A percentile compares a stretch with the other conserved stretches of the same genome.
phyloP scores from a whole-genome alignment of 2,329 filamentous ascomycete species.

The Botrytis paeoniae region DNA sequence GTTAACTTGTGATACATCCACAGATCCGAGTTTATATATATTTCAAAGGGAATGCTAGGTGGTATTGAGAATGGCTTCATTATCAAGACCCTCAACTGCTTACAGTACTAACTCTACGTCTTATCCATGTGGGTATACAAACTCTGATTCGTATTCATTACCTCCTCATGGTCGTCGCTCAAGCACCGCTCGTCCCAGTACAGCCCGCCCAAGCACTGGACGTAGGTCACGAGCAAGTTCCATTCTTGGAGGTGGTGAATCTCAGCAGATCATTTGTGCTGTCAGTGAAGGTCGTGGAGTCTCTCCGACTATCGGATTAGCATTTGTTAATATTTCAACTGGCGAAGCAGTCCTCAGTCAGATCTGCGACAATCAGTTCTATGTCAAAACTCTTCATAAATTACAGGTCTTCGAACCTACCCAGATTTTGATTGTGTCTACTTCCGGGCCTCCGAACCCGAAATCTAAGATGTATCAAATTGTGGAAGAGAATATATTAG shows the following conservation, averaged over 20 bases:
- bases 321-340: slow-evolving; percentile 82
- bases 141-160: slow-evolving; percentile 32
- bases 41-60: neutral
- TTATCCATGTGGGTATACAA: slow-evolving; percentile 33
- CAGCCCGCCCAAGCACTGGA: slow-evolving; percentile 34
- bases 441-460: slow-evolving; percentile 60
- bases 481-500: slow-evolving; percentile 67
- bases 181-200: slow-evolving; percentile 34
- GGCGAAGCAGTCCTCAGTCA: slow-evolving; percentile 84
- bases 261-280: slow-evolving; percentile 80
- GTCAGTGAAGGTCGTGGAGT: slow-evolving; percentile 85
- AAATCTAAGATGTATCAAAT: slow-evolving; percentile 73
- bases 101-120: slow-evolving; percentile 31
- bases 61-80: slow-evolving; percentile 22
- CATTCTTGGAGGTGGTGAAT: slow-evolving; percentile 45
- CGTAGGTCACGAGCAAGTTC: slow-evolving; percentile 34
- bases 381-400: slow-evolving; percentile 84
- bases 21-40: neutral
- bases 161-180: slow-evolving; percentile 25
- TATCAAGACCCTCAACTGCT: slow-evolving; percentile 31
- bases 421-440: slow-evolving; percentile 73
- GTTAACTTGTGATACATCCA: neutral
- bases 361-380: slow-evolving; percentile 90
- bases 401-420: slow-evolving; percentile 76
- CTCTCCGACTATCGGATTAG: slow-evolving; percentile 77